Percentiles rank a stretch among this genome's conserved stretches.
These are phyloP conservation scores for Neurospora sp. DNA, from an alignment of 2,329 filamentous ascomycete species.

Conservation along the genomic window DNA sequence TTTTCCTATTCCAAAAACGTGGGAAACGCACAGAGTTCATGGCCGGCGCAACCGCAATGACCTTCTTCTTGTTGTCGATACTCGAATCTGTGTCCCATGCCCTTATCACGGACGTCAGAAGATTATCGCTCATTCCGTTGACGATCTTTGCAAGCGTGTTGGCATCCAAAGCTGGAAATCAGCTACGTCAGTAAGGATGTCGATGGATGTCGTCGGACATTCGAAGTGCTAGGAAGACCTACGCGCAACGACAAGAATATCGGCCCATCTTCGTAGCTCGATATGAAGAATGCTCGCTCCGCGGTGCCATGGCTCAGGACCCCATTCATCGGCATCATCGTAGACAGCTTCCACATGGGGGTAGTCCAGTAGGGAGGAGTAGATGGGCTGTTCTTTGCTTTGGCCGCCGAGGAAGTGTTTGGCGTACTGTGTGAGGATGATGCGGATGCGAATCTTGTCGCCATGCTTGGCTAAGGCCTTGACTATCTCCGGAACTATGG, in stretches of 20 bases:
- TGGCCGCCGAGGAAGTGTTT: constrained; percentile 69
- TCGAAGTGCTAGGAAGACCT: constrained; percentile 3
- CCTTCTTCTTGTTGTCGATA: constrained; percentile 16
- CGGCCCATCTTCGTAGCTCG: constrained; percentile 49
- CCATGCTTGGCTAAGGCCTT: constrained; percentile 39
- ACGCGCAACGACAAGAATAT: neutral
- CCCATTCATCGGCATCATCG: constrained; percentile 80
- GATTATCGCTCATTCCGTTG: constrained; percentile 65
- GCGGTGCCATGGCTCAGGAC: constrained; percentile 60
- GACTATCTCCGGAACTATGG: constrained; percentile 46
- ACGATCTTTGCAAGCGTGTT: constrained; percentile 80
- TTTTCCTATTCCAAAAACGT: neutral
- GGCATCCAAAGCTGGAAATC: constrained; percentile 50
- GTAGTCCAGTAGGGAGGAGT: constrained; percentile 47
- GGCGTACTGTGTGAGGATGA: constrained; percentile 70
- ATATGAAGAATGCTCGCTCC: constrained; percentile 83
- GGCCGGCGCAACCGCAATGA: constrained; percentile 36
- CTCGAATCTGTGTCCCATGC: constrained; percentile 66
- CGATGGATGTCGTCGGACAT: too few species aligned
- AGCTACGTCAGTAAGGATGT: neutral
- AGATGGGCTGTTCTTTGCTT: constrained; percentile 62
- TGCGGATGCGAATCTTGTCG: constrained; percentile 63
- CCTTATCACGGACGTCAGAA: constrained; percentile 62
- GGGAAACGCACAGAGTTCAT: constrained; percentile 60
- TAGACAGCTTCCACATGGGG: constrained; percentile 75